These are phyloP conservation scores for Boletellus deceptivus DNA, from an alignment of 1,284 basidiomycete species.

Conservation along the genomic window DNA sequence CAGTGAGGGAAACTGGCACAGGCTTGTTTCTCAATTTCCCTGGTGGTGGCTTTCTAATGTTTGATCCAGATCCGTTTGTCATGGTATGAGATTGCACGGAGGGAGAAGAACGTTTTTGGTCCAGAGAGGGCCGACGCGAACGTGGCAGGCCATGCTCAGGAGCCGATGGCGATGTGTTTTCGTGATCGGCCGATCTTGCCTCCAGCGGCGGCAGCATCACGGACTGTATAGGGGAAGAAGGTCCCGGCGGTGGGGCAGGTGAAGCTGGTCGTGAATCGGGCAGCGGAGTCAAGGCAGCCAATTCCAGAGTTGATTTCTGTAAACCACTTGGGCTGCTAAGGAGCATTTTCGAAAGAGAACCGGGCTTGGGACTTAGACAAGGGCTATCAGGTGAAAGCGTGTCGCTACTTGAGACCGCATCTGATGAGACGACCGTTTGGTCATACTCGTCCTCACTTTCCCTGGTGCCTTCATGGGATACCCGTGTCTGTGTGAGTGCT, in stretches of 20 bases:
- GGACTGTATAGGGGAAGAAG: not conserved
- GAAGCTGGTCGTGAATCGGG: constrained; percentile 22
- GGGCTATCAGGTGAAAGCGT: not conserved
- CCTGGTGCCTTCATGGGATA: not conserved
- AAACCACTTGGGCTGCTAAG: not conserved
- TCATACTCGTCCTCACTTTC: not conserved
- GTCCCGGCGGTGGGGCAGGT: not conserved
- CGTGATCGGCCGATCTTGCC: constrained; percentile 2
- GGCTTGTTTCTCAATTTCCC: constrained; percentile 20
- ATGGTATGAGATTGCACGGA: not conserved
- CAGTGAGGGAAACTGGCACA: constrained; percentile 38
- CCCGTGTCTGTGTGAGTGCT: not conserved
- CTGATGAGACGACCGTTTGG: not conserved
- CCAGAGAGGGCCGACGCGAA: constrained; percentile 4
- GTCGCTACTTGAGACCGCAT: not conserved
- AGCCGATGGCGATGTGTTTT: not conserved
- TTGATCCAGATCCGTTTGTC: constrained; percentile 30
- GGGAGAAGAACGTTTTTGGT: not conserved
- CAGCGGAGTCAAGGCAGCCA: constrained; percentile 19
- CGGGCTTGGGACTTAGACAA: not conserved
- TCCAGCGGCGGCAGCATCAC: not conserved
- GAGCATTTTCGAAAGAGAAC: not conserved
- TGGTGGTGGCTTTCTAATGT: not conserved
- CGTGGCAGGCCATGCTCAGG: not conserved
- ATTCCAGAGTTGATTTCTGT: constrained; percentile 3